Conservation (phyloP, 345 rosid genomes). For the Odontarrhena argentea region DNA sequence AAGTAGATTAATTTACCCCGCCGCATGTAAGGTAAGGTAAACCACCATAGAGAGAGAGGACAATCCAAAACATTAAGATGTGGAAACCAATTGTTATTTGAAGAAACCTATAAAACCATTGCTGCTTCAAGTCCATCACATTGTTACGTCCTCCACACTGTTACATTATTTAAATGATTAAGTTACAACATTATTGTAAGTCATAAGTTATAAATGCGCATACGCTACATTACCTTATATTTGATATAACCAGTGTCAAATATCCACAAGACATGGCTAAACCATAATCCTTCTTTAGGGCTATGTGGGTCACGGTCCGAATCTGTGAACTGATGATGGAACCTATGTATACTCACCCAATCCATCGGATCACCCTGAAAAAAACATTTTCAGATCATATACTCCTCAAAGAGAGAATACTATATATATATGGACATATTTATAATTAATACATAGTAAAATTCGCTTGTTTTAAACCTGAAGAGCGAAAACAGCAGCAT, state of each 20-base stretch:
- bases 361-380: constrained; percentile 60
- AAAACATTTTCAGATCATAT: background rate
- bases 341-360: constrained; percentile 95
- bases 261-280: constrained; percentile 77
- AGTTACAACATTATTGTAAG: no score
- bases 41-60: constrained; percentile 68
- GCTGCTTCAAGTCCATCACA: constrained; percentile 71
- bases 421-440: no score
- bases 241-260: constrained; percentile 53
- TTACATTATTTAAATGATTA: background rate
- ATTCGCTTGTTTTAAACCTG: constrained; percentile 30
- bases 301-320: constrained; percentile 82
- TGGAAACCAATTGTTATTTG: constrained; percentile 59
- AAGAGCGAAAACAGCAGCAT: constrained; percentile 67
- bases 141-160: constrained; percentile 56
- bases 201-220: no score
- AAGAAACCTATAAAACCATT: constrained; percentile 40
- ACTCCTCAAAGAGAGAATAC: background rate
- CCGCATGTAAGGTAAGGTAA: constrained; percentile 84
- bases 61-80: constrained; percentile 54
- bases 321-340: constrained; percentile 80
- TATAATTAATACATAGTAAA: no score
- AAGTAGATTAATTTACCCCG: constrained; percentile 50
- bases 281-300: constrained; percentile 85
- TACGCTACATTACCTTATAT: constrained; percentile 49